Evolutionary conservation across 768 basidiomycete genomes (phyloP), one percentile per base, ranked within the genome.

Genomic region (Boletus pseudopeckii): DNA sequence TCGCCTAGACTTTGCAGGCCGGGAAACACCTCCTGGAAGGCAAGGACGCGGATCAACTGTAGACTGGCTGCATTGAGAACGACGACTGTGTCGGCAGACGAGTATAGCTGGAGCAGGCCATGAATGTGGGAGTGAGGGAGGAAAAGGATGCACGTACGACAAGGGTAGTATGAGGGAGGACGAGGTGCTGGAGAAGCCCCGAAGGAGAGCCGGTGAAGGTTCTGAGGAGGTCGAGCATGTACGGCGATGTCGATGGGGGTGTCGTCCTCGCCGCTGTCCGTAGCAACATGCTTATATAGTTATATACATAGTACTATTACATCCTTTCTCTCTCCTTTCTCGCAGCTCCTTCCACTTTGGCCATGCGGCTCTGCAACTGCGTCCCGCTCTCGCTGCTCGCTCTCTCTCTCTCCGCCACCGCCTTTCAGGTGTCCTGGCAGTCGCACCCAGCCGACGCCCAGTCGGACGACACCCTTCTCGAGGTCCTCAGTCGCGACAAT

Each of bases 1-100:
- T 77, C 75, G 26, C 70, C 68, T 11, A 71, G 61, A 52, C 78
- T 73, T 9, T 70, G 70, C 13, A 75, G 62, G n/a, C 80, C 78
- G 6, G 90, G 89, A 65, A 90, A 92, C 7, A 85, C 88, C 65
- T 92, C 89, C 75, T 81, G 86, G 63, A 92, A 89, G 32, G 85
- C 82, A 22, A 93, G 80, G 43, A 87, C 81, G 54, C 86, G 84
- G 53, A 85, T 68, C 43, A 92, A 76, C 17, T 75, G 68, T 33
- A 92, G 81, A 15, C 75, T 77, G 52, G 74, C 78, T n/a, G 90
- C 86, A 75, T 91, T 75, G 61, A 89, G 80, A 41, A 92, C 73
- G 52, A 90, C 76, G 57, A 92, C 68, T 3, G 83, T 77, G 64
- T 89, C 83, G 36, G 82, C 83, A 17, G 86, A 88, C 6, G 86